Evolutionary conservation across 192 early-diverging fungal genomes (phyloP).

Genomic region (Coemansia sp.): DNA sequence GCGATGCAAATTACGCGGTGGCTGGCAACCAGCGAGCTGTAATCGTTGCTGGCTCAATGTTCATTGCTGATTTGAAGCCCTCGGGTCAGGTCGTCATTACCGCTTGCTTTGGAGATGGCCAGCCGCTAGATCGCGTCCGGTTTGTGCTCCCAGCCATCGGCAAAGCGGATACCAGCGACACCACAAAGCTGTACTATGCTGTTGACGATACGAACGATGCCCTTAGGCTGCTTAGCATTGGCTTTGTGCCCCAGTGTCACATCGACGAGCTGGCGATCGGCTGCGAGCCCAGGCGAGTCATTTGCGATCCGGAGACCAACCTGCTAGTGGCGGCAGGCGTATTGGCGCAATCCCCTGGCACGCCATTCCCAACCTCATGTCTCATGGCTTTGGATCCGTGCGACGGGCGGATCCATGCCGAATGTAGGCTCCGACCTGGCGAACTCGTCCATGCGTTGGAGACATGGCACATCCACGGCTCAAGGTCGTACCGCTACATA

Average conservation of each 20-base stretch:
- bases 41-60: conserved; percentile 1
- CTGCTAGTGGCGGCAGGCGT: conserved; percentile 29
- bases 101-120: conserved; percentile 8
- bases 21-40: not conserved
- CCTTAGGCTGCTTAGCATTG: conserved; percentile 12
- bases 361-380: conserved; percentile 6
- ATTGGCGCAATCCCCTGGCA: not conserved
- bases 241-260: conserved; percentile 11
- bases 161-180: not conserved
- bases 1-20: not conserved
- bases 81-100: conserved; percentile 12
- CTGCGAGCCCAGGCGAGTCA: conserved; percentile 27
- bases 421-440: conserved; percentile 11
- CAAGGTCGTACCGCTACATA: conserved; percentile 32
- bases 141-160: not conserved
- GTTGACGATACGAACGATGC: not conserved
- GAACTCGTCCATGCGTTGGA: conserved; percentile 33
- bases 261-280: conserved; percentile 13
- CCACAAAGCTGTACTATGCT: not conserved
- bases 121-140: not conserved
- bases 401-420: conserved; percentile 10
- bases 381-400: conserved; percentile 21
- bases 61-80: not conserved
- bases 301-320: conserved; percentile 27
- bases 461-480: conserved; percentile 35